phyloP scores from a whole-genome alignment of 306 rosid species.

The Amphicarpaea edgeworthii region DNA sequence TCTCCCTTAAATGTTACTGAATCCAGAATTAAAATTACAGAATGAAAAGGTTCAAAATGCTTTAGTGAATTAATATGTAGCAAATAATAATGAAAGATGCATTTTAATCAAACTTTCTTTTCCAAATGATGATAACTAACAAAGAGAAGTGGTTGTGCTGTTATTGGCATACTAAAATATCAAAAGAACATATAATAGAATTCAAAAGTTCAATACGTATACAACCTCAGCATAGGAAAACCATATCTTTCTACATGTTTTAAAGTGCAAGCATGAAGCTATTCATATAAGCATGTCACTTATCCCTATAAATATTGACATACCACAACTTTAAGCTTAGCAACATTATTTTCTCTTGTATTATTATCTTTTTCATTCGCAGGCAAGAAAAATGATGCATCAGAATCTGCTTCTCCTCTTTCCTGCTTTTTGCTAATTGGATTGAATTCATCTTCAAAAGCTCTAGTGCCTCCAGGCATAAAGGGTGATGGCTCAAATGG shows the following conservation, averaged over 20 bases:
- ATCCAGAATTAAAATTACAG: constrained; percentile 23
- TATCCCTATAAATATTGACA: constrained; percentile 40
- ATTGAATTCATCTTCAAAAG: constrained; percentile 70
- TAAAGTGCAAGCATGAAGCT: constrained; percentile 12
- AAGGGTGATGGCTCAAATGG: constrained; percentile 94
- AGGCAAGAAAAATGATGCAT: constrained; percentile 58
- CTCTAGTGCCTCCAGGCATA: constrained; percentile 73
- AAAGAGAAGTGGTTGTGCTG: background rate
- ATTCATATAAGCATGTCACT: constrained; percentile 23
- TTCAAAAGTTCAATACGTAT: background rate
- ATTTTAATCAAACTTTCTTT: constrained; percentile 31
- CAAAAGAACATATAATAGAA: constrained; percentile 14
- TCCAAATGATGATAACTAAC: constrained; percentile 22
- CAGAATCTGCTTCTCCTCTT: constrained; percentile 64
- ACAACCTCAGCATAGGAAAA: constrained; percentile 23
- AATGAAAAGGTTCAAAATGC: constrained; percentile 20
- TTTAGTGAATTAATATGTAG: background rate
- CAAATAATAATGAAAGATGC: constrained; percentile 29
- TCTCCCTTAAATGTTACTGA: constrained; percentile 9
- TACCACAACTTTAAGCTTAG: constrained; percentile 99
- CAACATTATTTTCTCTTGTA: constrained; percentile 82
- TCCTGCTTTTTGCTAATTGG: constrained; percentile 63
- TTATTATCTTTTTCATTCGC: constrained; percentile 69
- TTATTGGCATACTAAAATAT: constrained; percentile 13
- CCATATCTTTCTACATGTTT: constrained; percentile 15